Conservation (phyloP, 2,329 filamentous ascomycete species). For the Mycosphaerelloides madeirae region DNA sequence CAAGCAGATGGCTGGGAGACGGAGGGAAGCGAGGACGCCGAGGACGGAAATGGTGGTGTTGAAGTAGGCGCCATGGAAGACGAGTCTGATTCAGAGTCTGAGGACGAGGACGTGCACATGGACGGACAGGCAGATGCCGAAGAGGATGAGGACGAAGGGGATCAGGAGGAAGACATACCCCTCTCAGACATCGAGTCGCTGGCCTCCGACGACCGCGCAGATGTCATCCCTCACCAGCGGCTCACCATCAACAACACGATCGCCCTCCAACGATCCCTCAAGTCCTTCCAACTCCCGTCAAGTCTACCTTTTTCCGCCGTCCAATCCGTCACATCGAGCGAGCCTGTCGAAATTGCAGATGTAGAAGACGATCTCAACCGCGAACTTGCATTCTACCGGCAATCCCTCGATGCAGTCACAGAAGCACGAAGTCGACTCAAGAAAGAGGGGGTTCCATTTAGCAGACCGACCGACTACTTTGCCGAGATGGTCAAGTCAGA, state of each 20-base stretch:
- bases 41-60: slow-evolving; percentile 40
- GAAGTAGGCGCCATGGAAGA: slow-evolving; percentile 34
- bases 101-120: slow-evolving; percentile 26
- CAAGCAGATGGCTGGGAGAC: slow-evolving; percentile 30
- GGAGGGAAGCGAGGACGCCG: slow-evolving; percentile 28
- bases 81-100: slow-evolving; percentile 34
- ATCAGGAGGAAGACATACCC: slow-evolving; percentile 81
- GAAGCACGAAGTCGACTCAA: slow-evolving; percentile 69
- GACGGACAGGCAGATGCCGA: slow-evolving; percentile 41
- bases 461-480: slow-evolving; percentile 89
- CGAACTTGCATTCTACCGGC: slow-evolving; percentile 88
- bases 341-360: slow-evolving; percentile 70
- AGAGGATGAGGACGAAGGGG: slow-evolving; percentile 50
- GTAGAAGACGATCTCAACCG: slow-evolving; percentile 87
- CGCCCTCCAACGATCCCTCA: slow-evolving; percentile 73
- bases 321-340: slow-evolving; percentile 67
- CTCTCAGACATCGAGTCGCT: slow-evolving; percentile 80
- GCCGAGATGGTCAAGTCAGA: slow-evolving; percentile 99
- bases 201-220: slow-evolving; percentile 75
- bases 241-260: slow-evolving; percentile 96
- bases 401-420: slow-evolving; percentile 74
- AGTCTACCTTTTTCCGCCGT: slow-evolving; percentile 76
- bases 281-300: slow-evolving; percentile 69
- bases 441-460: slow-evolving; percentile 79
- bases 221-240: slow-evolving; percentile 83